Base-by-base conservation (phyloP, 2,329 filamentous ascomycete species). In the Fusarium sp. region DNA sequence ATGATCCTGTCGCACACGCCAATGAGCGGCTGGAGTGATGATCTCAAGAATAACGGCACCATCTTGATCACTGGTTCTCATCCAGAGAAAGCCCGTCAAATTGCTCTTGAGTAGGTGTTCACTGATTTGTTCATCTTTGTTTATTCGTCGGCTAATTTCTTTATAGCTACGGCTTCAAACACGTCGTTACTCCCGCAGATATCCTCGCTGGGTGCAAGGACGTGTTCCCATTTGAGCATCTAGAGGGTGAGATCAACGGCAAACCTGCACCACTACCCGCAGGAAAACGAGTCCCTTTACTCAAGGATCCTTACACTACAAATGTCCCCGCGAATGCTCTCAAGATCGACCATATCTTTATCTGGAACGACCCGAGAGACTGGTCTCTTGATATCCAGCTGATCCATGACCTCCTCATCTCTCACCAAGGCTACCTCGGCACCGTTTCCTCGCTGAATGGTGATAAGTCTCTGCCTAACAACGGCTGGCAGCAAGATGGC, bases 281-380 rank as follows among this genome's bases (percentile, higher is more conserved):
- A 28, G 78, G 76, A 38, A 80, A 80, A 64, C 71, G 73, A 38
- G 74, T 79, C 1, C 68, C 75, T 5, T 71, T 73, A 10, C 67
- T 78, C 13, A 64, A 60, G 9, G 78, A 80, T 11, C 73, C 78
- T 7, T 78, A 79, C 59, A 62, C 52, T 9, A 76, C 78, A 40
- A 73, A 70, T 76, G 83, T 80, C 66, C 81, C 64, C 53, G 75
- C 56, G 1, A 75, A 82, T 11, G 80, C 84, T 11, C 85, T 95
- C 47, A 94, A 93, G 73, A 91, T 99, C 71, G 94, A 97, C 76
- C 94, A 94, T 28, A 89, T 98, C 28, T 92, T 98, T 75, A 92
- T 98, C 8, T 98, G 95, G 85, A 97, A 97, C 78, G 96, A 98
- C 79, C 94, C 96, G 5, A 89, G 96, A 57, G 96, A 99, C 82